A percentile compares a stretch with the other conserved stretches of the same genome.
These are phyloP conservation scores for Geoglossum cookeanum DNA, from an alignment of 2,329 filamentous ascomycete genomes.

Conservation along the genomic window DNA sequence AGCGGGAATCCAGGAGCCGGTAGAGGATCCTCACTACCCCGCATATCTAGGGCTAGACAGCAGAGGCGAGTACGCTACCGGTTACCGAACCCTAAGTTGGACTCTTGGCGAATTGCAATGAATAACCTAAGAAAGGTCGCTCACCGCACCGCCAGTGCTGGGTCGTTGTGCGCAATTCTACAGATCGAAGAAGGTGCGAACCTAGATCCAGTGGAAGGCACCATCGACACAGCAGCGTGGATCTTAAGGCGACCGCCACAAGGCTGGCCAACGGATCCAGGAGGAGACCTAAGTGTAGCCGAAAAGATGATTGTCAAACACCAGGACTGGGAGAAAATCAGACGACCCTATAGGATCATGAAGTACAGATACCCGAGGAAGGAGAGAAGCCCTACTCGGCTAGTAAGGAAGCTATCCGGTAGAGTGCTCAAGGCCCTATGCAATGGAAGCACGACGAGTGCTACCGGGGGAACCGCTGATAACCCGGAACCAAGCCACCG, in stretches of 20 bases:
- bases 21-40: background rate
- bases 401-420: background rate
- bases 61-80: background rate
- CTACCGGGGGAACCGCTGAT: background rate
- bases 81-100: background rate
- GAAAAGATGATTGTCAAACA: background rate
- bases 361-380: background rate
- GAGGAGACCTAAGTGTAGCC: background rate
- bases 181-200: background rate
- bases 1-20: background rate
- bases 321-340: slow-evolving; percentile 3
- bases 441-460: background rate
- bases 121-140: background rate
- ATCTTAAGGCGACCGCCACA: slow-evolving; percentile 1
- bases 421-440: background rate
- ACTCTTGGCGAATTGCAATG: slow-evolving; percentile 1
- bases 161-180: background rate
- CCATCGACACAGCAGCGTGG: slow-evolving; percentile 3
- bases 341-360: background rate
- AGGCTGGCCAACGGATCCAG: background rate
- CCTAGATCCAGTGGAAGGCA: background rate
- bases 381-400: background rate
- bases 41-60: background rate
- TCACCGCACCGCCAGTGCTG: background rate
- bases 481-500: background rate